Percentiles rank a stretch among this genome's conserved stretches.
Evolutionary conservation across 345 rosid species (phyloP).

Genomic region (Angophora floribunda): DNA sequence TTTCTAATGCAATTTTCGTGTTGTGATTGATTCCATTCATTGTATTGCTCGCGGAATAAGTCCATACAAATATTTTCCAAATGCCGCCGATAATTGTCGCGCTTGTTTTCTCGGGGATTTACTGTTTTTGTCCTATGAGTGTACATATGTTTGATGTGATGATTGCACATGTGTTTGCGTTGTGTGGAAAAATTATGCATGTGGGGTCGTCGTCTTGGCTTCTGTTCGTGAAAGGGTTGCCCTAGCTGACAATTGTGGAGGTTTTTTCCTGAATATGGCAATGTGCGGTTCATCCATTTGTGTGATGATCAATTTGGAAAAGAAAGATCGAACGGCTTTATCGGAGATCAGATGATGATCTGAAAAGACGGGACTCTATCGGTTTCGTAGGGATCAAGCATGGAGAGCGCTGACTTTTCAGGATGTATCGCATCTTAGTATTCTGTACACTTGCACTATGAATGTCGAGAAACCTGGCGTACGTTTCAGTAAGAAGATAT

Average conservation of each 20-base stretch:
- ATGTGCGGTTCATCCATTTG: background rate
- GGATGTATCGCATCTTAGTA: background rate
- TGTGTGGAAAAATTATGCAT: background rate
- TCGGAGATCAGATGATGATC: background rate
- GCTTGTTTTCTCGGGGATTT: background rate
- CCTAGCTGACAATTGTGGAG: background rate
- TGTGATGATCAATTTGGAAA: background rate
- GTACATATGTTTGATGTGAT: background rate
- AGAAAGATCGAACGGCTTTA: background rate
- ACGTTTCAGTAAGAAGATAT: background rate
- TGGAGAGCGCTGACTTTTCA: background rate
- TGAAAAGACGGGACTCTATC: background rate
- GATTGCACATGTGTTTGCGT: background rate
- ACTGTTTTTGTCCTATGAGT: background rate
- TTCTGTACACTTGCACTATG: background rate
- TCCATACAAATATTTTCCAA: background rate
- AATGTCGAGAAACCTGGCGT: background rate
- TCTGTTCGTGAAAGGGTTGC: background rate
- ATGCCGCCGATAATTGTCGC: background rate
- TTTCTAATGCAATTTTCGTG: background rate
- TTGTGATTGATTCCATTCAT: background rate
- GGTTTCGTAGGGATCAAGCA: background rate
- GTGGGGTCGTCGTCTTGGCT: background rate
- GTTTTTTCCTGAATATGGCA: background rate
- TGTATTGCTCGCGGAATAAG: background rate